A percentile compares a stretch with the other conserved stretches of the same genome.
Conservation (phyloP, 164 flowering plant genomes). For the Amborella trichopoda region DNA sequence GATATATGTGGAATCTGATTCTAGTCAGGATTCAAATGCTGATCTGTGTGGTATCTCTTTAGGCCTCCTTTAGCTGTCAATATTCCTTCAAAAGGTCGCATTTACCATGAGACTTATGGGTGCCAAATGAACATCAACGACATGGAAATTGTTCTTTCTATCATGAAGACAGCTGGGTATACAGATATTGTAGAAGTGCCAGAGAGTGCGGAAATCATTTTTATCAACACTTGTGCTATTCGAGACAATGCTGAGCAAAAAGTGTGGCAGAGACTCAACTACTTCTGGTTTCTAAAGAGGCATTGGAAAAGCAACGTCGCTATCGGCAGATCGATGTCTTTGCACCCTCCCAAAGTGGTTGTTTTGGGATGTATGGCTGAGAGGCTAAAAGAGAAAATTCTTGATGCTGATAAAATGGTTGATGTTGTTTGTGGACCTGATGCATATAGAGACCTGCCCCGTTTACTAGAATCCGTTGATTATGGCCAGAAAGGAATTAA, state of each 20-base stretch:
- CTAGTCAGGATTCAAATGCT: no score
- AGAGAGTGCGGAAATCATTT: conserved; percentile 92
- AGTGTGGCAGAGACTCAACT: conserved; percentile 96
- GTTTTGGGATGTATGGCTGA: conserved; percentile 99
- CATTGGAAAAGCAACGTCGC: conserved; percentile 86
- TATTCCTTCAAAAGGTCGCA: conserved; percentile 49
- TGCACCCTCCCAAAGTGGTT: conserved; percentile 83
- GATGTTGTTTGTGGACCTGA: conserved; percentile 99
- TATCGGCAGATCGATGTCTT: conserved; percentile 71
- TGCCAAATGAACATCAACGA: conserved; percentile 98
- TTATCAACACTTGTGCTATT: conserved; percentile 93
- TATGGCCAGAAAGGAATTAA: conserved; percentile 94
- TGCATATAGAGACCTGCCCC: conserved; percentile 91
- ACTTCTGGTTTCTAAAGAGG: conserved; percentile 96
- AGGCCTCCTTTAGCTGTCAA: conserved; percentile 38
- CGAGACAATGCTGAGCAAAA: conserved; percentile 97
- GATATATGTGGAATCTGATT: no score
- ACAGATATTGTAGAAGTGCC: conserved; percentile 62
- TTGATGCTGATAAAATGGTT: conserved; percentile 98
- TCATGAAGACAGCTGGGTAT: conserved; percentile 90
- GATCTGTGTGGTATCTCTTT: no score
- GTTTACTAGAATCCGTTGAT: conserved; percentile 81
- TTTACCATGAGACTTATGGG: conserved; percentile 97
- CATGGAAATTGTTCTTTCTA: conserved; percentile 93
- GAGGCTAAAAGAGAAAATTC: conserved; percentile 88